Base-by-base conservation (phyloP, 305 asterid species). In the Fraxinus greggii region DNA sequence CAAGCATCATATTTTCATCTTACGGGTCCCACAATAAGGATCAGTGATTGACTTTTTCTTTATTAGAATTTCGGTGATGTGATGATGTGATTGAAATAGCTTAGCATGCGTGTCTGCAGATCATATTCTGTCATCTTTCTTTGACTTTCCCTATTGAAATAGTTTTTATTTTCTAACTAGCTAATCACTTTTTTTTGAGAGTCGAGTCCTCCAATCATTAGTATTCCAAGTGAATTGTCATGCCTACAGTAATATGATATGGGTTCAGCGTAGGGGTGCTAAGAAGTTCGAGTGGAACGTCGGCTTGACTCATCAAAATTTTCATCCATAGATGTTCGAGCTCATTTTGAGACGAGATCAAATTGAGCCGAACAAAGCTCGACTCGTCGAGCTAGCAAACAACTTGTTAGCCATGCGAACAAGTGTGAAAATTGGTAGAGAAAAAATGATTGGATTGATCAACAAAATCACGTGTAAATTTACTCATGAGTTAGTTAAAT, bases 21-120 rank as follows among this genome's bases (percentile, higher is more conserved):
- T 13, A 13, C 3, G 12, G 40, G 75, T 8, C 75, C 75, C 36
- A 19, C 21, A 12, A 4, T 23, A 29, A 28, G 33, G n/a, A 10
- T 69, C 38, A 69, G 8, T 13, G 36, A 32, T 85, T 65, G 24
- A 12, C 69, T 2, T 32, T 63, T 54, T 56, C 73, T 33, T 21
- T 13, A 26, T 78, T 15, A n/a, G 26, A 1, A 69, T 85, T 87
- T 85, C 83, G 86, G 87, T 83, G 86, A 79, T 84, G 79, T 48
- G 63, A 81, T 84, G 51, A 81, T 84, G 61, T 19, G 79, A 42
- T 69, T 8, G 31, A 40, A 79, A 48, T 33, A 74, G 75, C 13
- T 29, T 69, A 69, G 86, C 86, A 80, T 87, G 89, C 85, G 81
- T 86, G 82, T 45, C 51, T 67, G 36, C 45, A 75, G 69, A 83